Evolutionary conservation across 768 basidiomycete species (phyloP).

Genomic region (Sarcodon sp.): DNA sequence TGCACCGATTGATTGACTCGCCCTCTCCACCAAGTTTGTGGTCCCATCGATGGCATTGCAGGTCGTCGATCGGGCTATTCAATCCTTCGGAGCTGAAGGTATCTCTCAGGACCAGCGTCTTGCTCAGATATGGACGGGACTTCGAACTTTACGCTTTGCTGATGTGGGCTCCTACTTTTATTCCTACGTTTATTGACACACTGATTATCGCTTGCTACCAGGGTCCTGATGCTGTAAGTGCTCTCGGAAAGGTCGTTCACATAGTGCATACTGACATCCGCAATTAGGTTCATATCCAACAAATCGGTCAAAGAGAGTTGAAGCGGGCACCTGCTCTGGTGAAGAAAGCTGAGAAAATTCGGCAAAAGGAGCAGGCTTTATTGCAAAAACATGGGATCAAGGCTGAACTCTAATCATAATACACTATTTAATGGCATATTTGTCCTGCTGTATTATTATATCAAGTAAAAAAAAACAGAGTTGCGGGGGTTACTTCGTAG

Average conservation of each 20-base stretch:
- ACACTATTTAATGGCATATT: too few species aligned
- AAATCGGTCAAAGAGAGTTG: conserved; percentile 85
- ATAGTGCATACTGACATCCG: background rate
- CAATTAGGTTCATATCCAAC: conserved; percentile 81
- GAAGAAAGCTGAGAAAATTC: conserved; percentile 38
- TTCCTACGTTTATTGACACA: background rate
- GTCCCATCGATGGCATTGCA: conserved; percentile 83
- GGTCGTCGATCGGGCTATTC: conserved; percentile 93
- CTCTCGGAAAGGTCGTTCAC: background rate
- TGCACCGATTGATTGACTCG: background rate
- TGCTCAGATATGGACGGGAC: conserved; percentile 60
- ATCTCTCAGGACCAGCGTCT: conserved; percentile 82
- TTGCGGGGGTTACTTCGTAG: too few species aligned
- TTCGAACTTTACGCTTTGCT: conserved; percentile 82
- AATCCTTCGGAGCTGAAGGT: conserved; percentile 94
- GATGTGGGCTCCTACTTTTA: conserved; percentile 39
- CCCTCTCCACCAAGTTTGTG: conserved; percentile 51
- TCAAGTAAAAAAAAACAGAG: too few species aligned
- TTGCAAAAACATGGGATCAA: conserved; percentile 50
- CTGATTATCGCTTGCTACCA: conserved; percentile 14
- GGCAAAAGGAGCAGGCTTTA: conserved; percentile 48
- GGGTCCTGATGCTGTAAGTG: conserved; percentile 69
- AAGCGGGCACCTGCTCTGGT: conserved; percentile 56
- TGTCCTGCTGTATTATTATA: too few species aligned
- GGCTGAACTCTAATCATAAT: conserved; percentile 30